phyloP scores from a whole-genome alignment of 164 flowering plant species.

The Saururus chinensis region DNA sequence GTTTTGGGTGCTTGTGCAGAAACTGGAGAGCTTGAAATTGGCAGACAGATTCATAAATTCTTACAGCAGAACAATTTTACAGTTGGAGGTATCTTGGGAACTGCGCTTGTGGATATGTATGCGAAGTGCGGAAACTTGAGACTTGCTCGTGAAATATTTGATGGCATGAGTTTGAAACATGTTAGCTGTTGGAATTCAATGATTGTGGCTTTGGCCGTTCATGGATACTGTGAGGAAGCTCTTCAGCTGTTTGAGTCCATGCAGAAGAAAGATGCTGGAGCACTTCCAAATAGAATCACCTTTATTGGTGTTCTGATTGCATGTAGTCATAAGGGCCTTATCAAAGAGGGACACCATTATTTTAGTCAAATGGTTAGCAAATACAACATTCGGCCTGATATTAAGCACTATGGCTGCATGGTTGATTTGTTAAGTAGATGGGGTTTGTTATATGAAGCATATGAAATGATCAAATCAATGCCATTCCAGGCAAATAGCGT shows the following conservation, averaged over 20 bases:
- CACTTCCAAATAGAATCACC: slow-evolving; percentile 31
- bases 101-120: slow-evolving; percentile 43
- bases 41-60: slow-evolving; percentile 27
- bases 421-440: slow-evolving; percentile 42
- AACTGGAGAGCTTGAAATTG: slow-evolving; percentile 27
- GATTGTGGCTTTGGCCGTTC: slow-evolving; percentile 45
- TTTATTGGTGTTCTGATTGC: slow-evolving; percentile 43
- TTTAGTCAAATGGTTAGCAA: slow-evolving; percentile 26
- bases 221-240: slow-evolving; percentile 38
- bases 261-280: slow-evolving; percentile 16
- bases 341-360: slow-evolving; percentile 25
- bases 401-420: slow-evolving; percentile 53
- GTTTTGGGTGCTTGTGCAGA: slow-evolving; percentile 44
- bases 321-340: slow-evolving; percentile 35
- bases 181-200: slow-evolving; percentile 42
- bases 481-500: slow-evolving; percentile 23
- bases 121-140: slow-evolving; percentile 37
- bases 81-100: slow-evolving; percentile 34
- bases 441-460: slow-evolving; percentile 38
- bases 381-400: slow-evolving; percentile 30
- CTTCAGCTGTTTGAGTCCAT: slow-evolving; percentile 27
- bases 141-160: slow-evolving; percentile 27
- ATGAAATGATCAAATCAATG: slow-evolving; percentile 22
- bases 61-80: slow-evolving; percentile 15
- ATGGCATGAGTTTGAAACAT: slow-evolving; percentile 27